These are phyloP conservation scores for Roridomyces roridus DNA, from an alignment of 768 basidiomycete species.

Conservation along the genomic window DNA sequence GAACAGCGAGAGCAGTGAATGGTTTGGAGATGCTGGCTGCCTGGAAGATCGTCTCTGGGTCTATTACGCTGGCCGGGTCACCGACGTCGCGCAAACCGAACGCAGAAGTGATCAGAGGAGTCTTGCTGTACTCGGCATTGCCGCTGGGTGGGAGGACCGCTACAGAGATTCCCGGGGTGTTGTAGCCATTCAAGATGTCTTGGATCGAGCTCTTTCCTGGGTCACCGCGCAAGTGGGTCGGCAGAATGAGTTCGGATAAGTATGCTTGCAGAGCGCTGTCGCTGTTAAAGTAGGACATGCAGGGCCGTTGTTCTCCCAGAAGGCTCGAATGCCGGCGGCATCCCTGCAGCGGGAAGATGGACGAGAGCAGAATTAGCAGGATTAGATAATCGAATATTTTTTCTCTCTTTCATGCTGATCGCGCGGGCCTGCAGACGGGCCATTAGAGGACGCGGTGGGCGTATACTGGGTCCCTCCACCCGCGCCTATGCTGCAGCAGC, in stretches of 20 bases:
- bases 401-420: slow-evolving; percentile 13
- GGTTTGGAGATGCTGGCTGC: slow-evolving; percentile 19
- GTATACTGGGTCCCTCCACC: slow-evolving; percentile 13
- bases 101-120: background rate
- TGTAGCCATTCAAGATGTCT: slow-evolving; percentile 3
- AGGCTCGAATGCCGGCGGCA: too few relatives aligned
- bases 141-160: slow-evolving; percentile 13
- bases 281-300: background rate
- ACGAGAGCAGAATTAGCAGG: background rate
- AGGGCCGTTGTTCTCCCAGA: too few relatives aligned
- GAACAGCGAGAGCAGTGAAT: slow-evolving; percentile 11
- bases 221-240: slow-evolving; percentile 4
- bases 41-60: slow-evolving; percentile 10
- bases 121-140: slow-evolving; percentile 7
- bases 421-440: slow-evolving; percentile 19
- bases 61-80: background rate
- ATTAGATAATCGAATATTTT: background rate
- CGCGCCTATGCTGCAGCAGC: slow-evolving; percentile 22
- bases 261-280: slow-evolving; percentile 6
- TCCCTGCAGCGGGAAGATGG: too few relatives aligned
- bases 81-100: slow-evolving; percentile 10
- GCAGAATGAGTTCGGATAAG: slow-evolving; percentile 6
- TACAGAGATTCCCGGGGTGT: slow-evolving; percentile 16
- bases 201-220: slow-evolving; percentile 3
- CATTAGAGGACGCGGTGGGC: slow-evolving; percentile 8